These are phyloP conservation scores for Penicillium argentinense DNA, from an alignment of 495 filamentous ascomycete species.

Conservation along the genomic window DNA sequence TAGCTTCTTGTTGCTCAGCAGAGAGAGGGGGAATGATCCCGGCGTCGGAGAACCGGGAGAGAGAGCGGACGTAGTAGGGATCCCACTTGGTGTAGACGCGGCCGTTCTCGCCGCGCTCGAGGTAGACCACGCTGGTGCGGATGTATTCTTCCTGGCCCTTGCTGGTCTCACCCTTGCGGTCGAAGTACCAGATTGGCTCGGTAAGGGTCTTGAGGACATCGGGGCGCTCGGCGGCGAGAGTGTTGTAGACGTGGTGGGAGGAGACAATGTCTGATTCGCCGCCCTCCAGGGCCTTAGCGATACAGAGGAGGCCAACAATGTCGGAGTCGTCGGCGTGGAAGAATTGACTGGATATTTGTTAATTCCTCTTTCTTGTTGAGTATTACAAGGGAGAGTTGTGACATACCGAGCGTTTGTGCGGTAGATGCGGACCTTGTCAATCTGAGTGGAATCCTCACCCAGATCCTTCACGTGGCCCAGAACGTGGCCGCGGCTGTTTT, in stretches of 20 bases:
- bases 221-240: slow-evolving; percentile 69
- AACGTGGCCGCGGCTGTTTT: slow-evolving; percentile 79
- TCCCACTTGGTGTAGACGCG: slow-evolving; percentile 69
- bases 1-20: slow-evolving; percentile 60
- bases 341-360: slow-evolving; percentile 44
- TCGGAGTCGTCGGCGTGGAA: slow-evolving; percentile 84
- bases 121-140: slow-evolving; percentile 69
- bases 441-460: slow-evolving; percentile 72
- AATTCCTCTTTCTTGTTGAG: background rate
- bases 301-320: slow-evolving; percentile 82
- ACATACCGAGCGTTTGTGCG: slow-evolving; percentile 73
- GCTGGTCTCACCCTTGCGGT: slow-evolving; percentile 84
- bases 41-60: slow-evolving; percentile 62
- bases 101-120: slow-evolving; percentile 55
- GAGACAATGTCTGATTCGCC: slow-evolving; percentile 84
- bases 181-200: slow-evolving; percentile 87
- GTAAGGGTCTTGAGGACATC: slow-evolving; percentile 76
- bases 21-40: slow-evolving; percentile 69
- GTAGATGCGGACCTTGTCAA: slow-evolving; percentile 80
- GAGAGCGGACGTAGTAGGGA: slow-evolving; percentile 72
- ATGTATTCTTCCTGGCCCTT: slow-evolving; percentile 76
- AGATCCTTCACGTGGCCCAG: slow-evolving; percentile 86
- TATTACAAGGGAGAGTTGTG: too few species aligned
- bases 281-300: slow-evolving; percentile 73
- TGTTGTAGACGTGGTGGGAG: slow-evolving; percentile 81